Base-by-base conservation (phyloP, 352 stramenopile species). In the Phytophthora quininea region DNA sequence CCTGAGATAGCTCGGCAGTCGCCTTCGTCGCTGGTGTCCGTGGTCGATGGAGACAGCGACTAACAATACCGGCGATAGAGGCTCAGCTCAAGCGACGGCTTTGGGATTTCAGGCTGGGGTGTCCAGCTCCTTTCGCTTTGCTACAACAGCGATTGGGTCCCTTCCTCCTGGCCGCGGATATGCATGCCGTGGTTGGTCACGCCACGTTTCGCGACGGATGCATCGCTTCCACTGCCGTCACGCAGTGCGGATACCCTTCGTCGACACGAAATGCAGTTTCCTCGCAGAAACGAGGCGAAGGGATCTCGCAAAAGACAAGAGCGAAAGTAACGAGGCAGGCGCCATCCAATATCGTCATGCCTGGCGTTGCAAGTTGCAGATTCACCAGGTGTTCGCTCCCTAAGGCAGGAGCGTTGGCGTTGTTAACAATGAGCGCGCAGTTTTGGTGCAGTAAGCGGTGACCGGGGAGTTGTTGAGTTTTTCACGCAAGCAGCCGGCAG, bases 1-100 rank as follows among this genome's bases (percentile, higher is more conserved):
- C 63, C 63, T 71, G 63, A 71, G 50, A 71, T 71, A 66, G 33
- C 43, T 19, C 64, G 51, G 63, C 63, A 71, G 63, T 38, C 30
- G 47, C 4, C 47, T 2, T 53, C 30, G 35, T 40, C 6, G 35
- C 6, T 40, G 35, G 6, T 40, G 35, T 11, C 35, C 6, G 6
- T 40, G 35, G 10, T 11, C 35, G 35, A 40, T 40, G 10, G 35
- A 11, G 35, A 40, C 6, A 6, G 10, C 35, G 6, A 40, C 35
- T 11, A 40, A 40, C 35, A 40, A 40, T 40, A 24, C 19, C 19
- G 19, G 19, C 19, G 19, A 24, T 24, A 24, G 19, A 24, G 19
- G 19, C 19, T 24, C 19, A 24, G 19, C 19, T 24, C 19, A 24
- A 24, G 19, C 19, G 19, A 24, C 19, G 19, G 19, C 19, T 24